Percentiles rank a stretch among this genome's conserved stretches.
phyloP scores from a whole-genome alignment of 2,329 filamentous ascomycete genomes.

The Fusarium pilosicola region DNA sequence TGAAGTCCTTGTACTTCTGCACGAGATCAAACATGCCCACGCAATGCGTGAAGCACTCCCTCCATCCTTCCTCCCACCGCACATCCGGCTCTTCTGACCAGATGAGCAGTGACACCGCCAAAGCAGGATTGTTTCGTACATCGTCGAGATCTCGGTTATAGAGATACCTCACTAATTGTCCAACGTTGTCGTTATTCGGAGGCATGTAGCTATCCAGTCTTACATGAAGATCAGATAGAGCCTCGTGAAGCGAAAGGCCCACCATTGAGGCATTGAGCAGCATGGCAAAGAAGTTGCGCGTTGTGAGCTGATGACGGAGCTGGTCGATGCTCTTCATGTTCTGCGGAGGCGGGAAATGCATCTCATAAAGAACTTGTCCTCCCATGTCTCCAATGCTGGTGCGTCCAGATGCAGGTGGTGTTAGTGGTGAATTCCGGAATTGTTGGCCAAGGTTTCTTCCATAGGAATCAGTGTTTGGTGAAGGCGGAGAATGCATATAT shows the following conservation, averaged over 20 bases:
- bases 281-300: conserved; percentile 75
- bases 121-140: conserved; percentile 67
- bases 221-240: conserved; percentile 69
- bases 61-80: conserved; percentile 73
- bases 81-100: conserved; percentile 73
- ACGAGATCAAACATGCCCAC: conserved; percentile 69
- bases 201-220: conserved; percentile 69
- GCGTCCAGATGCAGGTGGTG: conserved; percentile 56
- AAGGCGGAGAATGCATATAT: conserved; percentile 49
- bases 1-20: conserved; percentile 66
- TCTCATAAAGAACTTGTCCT: conserved; percentile 68
- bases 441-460: conserved; percentile 46
- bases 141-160: conserved; percentile 70
- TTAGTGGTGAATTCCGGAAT: conserved; percentile 27
- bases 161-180: conserved; percentile 70
- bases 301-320: conserved; percentile 70
- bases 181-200: conserved; percentile 65
- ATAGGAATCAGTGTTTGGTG: conserved; percentile 53
- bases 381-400: conserved; percentile 51
- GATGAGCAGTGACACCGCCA: conserved; percentile 69
- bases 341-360: conserved; percentile 69
- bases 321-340: conserved; percentile 59
- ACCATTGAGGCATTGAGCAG: conserved; percentile 72
- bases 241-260: conserved; percentile 70
- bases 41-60: conserved; percentile 73